A percentile compares a stretch with the other conserved stretches of the same genome.
phyloP scores from a whole-genome alignment of 148 eudicot species.

The Euryodendron excelsum region DNA sequence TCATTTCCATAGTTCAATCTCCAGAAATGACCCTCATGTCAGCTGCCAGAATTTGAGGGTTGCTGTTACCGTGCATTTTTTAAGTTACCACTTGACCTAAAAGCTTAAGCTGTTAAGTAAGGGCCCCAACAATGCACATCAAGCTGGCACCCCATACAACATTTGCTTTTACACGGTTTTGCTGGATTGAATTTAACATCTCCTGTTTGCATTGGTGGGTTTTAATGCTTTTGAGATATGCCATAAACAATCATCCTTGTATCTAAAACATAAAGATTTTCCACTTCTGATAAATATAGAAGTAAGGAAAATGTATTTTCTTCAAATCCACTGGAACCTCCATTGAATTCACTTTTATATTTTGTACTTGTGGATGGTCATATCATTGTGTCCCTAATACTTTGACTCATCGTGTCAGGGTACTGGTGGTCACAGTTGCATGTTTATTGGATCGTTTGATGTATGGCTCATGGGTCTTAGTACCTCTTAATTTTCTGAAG shows the following conservation, averaged over 20 bases:
- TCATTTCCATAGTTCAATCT: too few species aligned
- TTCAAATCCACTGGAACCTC: slow-evolving; percentile 9
- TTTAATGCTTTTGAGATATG: not conserved
- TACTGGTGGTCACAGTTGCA: slow-evolving; percentile 55
- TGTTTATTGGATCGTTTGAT: slow-evolving; percentile 66
- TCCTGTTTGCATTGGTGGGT: not conserved
- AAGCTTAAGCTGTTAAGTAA: too few species aligned
- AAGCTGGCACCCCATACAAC: too few species aligned
- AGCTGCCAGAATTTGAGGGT: too few species aligned
- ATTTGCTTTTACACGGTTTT: too few species aligned
- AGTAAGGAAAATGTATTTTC: too few species aligned
- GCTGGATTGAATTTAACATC: not conserved
- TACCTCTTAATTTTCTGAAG: slow-evolving; percentile 85
- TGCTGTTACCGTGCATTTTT: too few species aligned
- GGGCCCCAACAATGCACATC: too few species aligned
- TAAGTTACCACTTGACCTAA: too few species aligned
- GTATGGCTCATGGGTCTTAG: slow-evolving; percentile 89
- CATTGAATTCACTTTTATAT: slow-evolving; percentile 5
- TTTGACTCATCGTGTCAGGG: slow-evolving; percentile 42
- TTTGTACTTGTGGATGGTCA: slow-evolving; percentile 5
- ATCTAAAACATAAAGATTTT: not conserved
- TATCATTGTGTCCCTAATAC: not conserved
- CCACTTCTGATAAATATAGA: not conserved
- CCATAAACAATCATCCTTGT: not conserved
- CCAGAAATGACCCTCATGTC: too few species aligned